Conservation (phyloP, 2,329 filamentous ascomycete species). For the Hymenoscyphus scutula region DNA sequence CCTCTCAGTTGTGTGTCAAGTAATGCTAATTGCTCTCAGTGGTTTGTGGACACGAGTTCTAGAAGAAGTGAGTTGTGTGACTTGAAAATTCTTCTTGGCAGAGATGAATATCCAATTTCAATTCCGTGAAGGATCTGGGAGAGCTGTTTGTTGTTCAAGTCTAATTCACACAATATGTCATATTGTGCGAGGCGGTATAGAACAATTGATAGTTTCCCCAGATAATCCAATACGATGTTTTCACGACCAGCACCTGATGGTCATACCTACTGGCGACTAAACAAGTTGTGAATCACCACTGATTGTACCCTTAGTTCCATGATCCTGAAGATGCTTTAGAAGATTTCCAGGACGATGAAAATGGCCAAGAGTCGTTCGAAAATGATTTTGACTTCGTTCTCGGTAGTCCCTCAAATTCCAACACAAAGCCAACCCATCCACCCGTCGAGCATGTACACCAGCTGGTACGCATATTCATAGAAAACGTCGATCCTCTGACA, state of each 20-base stretch:
- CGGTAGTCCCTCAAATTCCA: slow-evolving; percentile 46
- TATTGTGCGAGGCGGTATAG: neutral
- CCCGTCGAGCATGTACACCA: slow-evolving; percentile 24
- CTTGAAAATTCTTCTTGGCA: slow-evolving; percentile 11
- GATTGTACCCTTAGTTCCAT: slow-evolving; percentile 26
- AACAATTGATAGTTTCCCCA: slow-evolving; percentile 14
- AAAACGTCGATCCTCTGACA: slow-evolving; percentile 66
- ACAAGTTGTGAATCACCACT: too few relatives aligned
- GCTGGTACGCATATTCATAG: slow-evolving; percentile 60
- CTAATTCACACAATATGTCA: too few relatives aligned
- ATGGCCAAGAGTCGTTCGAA: slow-evolving; percentile 20
- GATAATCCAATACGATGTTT: too few relatives aligned
- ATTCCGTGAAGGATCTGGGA: too few relatives aligned
- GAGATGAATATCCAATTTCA: too few relatives aligned
- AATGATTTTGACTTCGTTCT: slow-evolving; percentile 43
- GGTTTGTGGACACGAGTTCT: neutral
- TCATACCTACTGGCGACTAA: neutral
- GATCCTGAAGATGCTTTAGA: slow-evolving; percentile 36
- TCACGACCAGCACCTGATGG: too few relatives aligned
- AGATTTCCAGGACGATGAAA: slow-evolving; percentile 32
- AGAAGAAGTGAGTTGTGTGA: slow-evolving; percentile 11
- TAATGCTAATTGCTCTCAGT: slow-evolving; percentile 8
- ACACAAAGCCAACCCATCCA: slow-evolving; percentile 48
- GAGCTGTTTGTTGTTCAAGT: too few relatives aligned
- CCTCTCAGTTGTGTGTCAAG: slow-evolving; percentile 15